Percentiles rank a stretch among this genome's conserved stretches.
Conservation (phyloP, 2,329 filamentous ascomycete species). For the Botrytis fabae region DNA sequence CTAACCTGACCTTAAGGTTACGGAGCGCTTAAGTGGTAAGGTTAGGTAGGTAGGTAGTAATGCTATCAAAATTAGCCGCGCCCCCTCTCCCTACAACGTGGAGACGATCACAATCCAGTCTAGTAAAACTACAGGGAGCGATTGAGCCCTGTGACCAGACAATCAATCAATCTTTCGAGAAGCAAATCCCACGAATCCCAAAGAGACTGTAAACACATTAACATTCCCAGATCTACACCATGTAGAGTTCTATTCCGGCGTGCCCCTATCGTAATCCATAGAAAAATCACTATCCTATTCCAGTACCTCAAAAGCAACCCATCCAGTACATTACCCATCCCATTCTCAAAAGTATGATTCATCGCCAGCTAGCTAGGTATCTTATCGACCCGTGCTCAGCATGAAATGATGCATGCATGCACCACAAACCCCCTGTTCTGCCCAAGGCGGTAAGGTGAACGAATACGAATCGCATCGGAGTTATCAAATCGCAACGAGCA, state of each 20-base stretch:
- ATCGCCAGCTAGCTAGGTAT: not conserved
- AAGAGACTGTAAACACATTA: not conserved
- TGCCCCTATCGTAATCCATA: not conserved
- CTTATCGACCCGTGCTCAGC: not conserved
- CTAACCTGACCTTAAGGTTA: rapidly evolving
- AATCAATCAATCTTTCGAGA: not conserved
- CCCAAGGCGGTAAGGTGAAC: not conserved
- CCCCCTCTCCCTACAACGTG: not conserved
- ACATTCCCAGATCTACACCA: not conserved
- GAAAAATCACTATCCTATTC: not conserved
- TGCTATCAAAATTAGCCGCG: not conserved
- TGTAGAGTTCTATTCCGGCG: not conserved
- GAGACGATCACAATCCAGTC: not conserved
- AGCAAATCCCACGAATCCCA: not conserved
- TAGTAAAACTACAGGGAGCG: not conserved
- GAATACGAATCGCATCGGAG: not conserved
- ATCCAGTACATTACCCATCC: not conserved
- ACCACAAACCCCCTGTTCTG: not conserved
- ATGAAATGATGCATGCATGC: not conserved
- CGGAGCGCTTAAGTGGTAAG: not conserved
- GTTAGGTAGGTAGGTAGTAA: not conserved
- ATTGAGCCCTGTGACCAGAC: not conserved
- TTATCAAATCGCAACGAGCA: not conserved
- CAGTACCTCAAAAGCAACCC: not conserved
- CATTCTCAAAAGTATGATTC: not conserved